These are phyloP conservation scores for Ganoderma multipileum DNA, from an alignment of 1,284 basidiomycete genomes.

Conservation along the genomic window DNA sequence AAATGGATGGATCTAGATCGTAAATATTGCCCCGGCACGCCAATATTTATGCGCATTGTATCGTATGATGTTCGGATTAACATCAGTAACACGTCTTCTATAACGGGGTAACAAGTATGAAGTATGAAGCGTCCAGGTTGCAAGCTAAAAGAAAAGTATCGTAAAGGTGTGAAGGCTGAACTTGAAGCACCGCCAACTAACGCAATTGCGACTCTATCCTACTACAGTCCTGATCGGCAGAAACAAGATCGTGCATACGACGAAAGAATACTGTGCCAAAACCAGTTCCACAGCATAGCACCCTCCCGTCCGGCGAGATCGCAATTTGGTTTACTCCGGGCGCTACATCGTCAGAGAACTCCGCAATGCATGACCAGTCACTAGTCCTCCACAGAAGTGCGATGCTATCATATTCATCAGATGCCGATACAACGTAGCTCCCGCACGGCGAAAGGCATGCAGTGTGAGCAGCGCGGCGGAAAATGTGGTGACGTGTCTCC, in stretches of 20 bases:
- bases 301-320: not conserved
- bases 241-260: not conserved
- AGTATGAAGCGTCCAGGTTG: too few species aligned
- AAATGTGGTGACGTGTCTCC: not conserved
- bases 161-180: too few species aligned
- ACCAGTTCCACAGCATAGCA: not conserved
- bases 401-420: too few species aligned
- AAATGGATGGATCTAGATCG: constrained; percentile 35
- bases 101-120: too few species aligned
- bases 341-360: not conserved
- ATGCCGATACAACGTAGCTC: not conserved
- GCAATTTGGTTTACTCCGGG: not conserved
- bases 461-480: not conserved
- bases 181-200: too few species aligned
- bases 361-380: not conserved
- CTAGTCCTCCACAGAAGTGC: not conserved
- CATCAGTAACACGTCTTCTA: too few species aligned
- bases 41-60: too few species aligned
- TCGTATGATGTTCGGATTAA: too few species aligned
- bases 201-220: too few species aligned
- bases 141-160: too few species aligned
- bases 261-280: not conserved
- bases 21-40: too few species aligned
- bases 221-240: not conserved
- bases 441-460: not conserved